Evolutionary conservation across 106 monocot species (phyloP).

Genomic region (Acorus gramineus): DNA sequence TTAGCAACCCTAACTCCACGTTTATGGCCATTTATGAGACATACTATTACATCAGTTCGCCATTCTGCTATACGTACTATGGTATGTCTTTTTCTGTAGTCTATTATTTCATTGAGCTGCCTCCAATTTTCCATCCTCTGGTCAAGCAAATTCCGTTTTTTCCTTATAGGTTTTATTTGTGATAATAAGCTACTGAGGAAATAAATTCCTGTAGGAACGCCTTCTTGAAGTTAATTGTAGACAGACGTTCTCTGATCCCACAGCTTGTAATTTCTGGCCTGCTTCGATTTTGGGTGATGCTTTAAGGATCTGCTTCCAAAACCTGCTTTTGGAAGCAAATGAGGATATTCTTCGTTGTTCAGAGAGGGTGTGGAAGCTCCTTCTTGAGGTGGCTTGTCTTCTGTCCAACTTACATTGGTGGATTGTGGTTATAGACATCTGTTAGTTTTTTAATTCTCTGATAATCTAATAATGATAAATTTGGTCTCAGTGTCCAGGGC

Average conservation of each 20-base stretch:
- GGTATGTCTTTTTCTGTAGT: constrained; percentile 25
- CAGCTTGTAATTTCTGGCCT: constrained; percentile 47
- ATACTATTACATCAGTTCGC: constrained; percentile 85
- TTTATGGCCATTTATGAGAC: constrained; percentile 98
- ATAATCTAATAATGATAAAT: constrained; percentile 1
- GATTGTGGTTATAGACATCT: neutral
- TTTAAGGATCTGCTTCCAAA: constrained; percentile 89
- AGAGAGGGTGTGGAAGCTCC: constrained; percentile 80
- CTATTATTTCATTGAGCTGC: neutral
- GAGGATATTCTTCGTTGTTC: constrained; percentile 77
- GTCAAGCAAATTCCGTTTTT: neutral
- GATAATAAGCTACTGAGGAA: neutral
- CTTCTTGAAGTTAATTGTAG: constrained; percentile 78
- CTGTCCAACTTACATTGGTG: no score
- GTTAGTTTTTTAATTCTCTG: neutral
- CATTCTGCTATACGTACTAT: constrained; percentile 88
- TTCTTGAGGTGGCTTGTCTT: constrained; percentile 52
- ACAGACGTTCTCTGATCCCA: constrained; percentile 21
- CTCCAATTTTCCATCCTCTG: neutral
- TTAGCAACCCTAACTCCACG: constrained; percentile 73
- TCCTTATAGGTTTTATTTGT: neutral
- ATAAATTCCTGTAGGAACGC: constrained; percentile 42
- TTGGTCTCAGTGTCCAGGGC: constrained; percentile 54
- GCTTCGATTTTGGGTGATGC: constrained; percentile 77
- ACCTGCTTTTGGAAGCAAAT: constrained; percentile 81